These are phyloP conservation scores for Camelina sativa DNA, from an alignment of 345 rosid genomes.

Conservation along the genomic window DNA sequence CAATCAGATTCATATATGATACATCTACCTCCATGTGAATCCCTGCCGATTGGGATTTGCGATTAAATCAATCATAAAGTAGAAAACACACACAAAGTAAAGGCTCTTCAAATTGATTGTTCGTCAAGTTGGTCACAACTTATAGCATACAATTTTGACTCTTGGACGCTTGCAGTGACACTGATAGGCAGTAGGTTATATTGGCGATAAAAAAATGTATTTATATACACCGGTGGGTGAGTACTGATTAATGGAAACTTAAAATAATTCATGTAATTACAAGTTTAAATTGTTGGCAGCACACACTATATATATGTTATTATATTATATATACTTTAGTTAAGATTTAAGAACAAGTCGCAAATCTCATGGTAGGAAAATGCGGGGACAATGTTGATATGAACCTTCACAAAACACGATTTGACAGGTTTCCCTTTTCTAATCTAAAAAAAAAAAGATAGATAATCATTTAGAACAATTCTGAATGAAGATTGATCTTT, in stretches of 20 bases:
- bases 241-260: not conserved
- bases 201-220: not conserved
- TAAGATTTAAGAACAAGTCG: not conserved
- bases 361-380: not conserved
- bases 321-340: not conserved
- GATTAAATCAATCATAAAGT: constrained; percentile 21
- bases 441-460: not conserved
- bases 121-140: constrained; percentile 21
- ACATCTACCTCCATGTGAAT: constrained; percentile 25
- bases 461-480: not conserved
- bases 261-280: constrained; percentile 7
- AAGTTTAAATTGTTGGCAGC: constrained; percentile 25
- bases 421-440: not conserved
- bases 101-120: constrained; percentile 15
- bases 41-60: constrained; percentile 17
- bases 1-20: constrained; percentile 12
- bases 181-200: constrained; percentile 20
- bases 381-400: not conserved
- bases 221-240: constrained; percentile 16
- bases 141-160: not conserved
- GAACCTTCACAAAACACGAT: not conserved
- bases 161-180: constrained; percentile 24
- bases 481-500: not conserved
- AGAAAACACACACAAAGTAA: not conserved
- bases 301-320: not conserved